phyloP scores from a whole-genome alignment of 306 rosid species.

The Cucurbita pepo region DNA sequence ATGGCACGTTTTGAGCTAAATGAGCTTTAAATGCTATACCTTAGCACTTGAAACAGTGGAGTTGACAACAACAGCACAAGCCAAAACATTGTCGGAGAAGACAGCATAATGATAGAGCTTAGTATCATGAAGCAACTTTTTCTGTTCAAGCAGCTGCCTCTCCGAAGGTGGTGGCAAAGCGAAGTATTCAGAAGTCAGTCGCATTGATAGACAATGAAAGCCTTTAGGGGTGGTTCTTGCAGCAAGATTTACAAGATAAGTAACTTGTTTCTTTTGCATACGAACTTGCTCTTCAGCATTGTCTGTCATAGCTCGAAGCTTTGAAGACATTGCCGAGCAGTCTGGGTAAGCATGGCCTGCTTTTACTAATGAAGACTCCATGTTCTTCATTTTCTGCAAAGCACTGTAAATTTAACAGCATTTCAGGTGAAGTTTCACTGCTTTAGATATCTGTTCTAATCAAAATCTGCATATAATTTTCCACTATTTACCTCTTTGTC shows the following conservation, averaged over 20 bases:
- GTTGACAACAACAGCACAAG: slow-evolving; percentile 81
- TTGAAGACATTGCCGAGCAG: slow-evolving; percentile 57
- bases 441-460: not conserved
- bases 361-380: slow-evolving; percentile 71
- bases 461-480: not conserved
- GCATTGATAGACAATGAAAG: slow-evolving; percentile 92
- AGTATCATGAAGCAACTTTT: slow-evolving; percentile 40
- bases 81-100: slow-evolving; percentile 93
- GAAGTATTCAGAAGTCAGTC: slow-evolving; percentile 64
- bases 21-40: slow-evolving; percentile 26
- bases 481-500: slow-evolving; percentile 43
- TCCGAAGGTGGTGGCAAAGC: slow-evolving; percentile 50
- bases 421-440: not conserved
- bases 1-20: not conserved
- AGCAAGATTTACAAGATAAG: slow-evolving; percentile 60
- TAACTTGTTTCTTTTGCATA: slow-evolving; percentile 36
- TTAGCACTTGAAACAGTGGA: slow-evolving; percentile 60
- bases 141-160: slow-evolving; percentile 40
- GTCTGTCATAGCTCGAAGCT: slow-evolving; percentile 72
- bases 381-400: slow-evolving; percentile 77
- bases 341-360: slow-evolving; percentile 60
- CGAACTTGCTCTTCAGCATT: slow-evolving; percentile 60
- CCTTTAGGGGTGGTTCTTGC: slow-evolving; percentile 76
- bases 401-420: slow-evolving; percentile 56
- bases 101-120: slow-evolving; percentile 70